Evolutionary conservation across 768 basidiomycete species (phyloP).

Genomic region (Lentinula sp.): DNA sequence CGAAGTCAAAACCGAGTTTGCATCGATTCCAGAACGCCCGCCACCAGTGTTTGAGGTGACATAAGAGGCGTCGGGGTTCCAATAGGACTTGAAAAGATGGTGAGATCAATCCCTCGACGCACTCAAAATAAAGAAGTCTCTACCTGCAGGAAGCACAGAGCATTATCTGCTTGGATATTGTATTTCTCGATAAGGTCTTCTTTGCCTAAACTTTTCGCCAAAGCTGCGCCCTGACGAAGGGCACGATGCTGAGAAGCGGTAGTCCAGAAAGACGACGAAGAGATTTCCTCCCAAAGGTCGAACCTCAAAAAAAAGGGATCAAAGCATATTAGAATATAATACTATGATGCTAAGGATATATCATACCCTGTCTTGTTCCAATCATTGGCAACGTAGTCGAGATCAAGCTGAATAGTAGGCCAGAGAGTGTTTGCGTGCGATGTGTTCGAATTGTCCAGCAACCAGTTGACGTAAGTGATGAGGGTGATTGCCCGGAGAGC

Average conservation of each 20-base stretch:
- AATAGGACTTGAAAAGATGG: background rate
- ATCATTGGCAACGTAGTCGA: constrained; percentile 44
- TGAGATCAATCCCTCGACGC: background rate
- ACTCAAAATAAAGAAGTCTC: background rate
- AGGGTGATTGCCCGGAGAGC: constrained; percentile 63
- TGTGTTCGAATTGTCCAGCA: constrained; percentile 39
- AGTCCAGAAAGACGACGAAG: constrained; percentile 52
- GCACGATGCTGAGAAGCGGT: constrained; percentile 50
- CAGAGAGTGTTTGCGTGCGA: constrained; percentile 30
- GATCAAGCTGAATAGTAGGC: constrained; percentile 35
- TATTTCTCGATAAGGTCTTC: constrained; percentile 19
- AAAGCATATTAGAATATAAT: background rate
- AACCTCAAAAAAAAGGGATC: constrained; percentile 19
- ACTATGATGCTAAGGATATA: background rate
- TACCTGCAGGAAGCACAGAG: constrained; percentile 48
- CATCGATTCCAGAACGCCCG: constrained; percentile 69
- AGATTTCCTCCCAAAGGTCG: constrained; percentile 46
- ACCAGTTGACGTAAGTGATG: constrained; percentile 62
- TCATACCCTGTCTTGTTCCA: constrained; percentile 48
- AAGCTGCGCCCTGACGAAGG: constrained; percentile 39
- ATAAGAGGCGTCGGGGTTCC: constrained; percentile 31
- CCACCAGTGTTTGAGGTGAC: constrained; percentile 73
- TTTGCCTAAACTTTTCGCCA: constrained; percentile 35
- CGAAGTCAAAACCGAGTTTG: constrained; percentile 65
- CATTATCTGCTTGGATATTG: constrained; percentile 34